Conservation (phyloP, 495 filamentous ascomycete species). For the Entonaema liquescens region DNA sequence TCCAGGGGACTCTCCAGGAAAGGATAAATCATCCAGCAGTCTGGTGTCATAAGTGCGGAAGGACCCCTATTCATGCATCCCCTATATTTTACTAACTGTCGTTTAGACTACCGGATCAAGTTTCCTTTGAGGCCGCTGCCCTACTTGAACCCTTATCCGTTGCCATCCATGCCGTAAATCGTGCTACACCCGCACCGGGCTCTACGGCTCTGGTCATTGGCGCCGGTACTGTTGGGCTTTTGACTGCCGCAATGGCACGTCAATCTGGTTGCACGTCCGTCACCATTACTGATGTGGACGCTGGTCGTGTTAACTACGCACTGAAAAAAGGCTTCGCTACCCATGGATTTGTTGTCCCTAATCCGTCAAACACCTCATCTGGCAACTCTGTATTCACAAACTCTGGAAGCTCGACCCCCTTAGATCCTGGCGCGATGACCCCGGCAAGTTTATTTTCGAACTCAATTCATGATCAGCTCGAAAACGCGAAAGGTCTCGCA, state of each 20-base stretch:
- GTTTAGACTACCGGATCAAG: constrained; percentile 70
- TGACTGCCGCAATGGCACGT: constrained; percentile 75
- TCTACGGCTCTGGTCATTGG: constrained; percentile 81
- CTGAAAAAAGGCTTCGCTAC: constrained; percentile 75
- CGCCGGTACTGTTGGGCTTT: constrained; percentile 84
- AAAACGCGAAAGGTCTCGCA: constrained; percentile 67
- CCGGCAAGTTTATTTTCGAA: constrained; percentile 50
- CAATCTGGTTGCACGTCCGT: constrained; percentile 73
- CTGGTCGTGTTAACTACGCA: constrained; percentile 77
- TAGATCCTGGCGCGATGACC: constrained; percentile 56
- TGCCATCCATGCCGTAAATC: constrained; percentile 81
- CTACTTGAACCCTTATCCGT: constrained; percentile 88
- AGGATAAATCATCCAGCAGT: constrained; percentile 85
- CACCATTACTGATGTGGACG: constrained; percentile 85
- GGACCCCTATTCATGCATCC: neutral
- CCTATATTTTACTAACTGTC: constrained; percentile 30
- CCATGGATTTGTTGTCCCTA: constrained; percentile 69
- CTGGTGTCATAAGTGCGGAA: constrained; percentile 73
- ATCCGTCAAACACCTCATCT: constrained; percentile 49
- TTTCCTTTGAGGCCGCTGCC: constrained; percentile 80
- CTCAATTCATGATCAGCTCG: constrained; percentile 55
- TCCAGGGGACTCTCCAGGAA: constrained; percentile 90
- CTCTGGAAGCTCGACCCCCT: constrained; percentile 53
- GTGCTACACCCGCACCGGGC: constrained; percentile 59
- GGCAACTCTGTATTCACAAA: constrained; percentile 52